A percentile compares a stretch with the other conserved stretches of the same genome.
Evolutionary conservation across 1,139 yeast species (phyloP).

Genomic region (Candida pseudoviswanathii): DNA sequence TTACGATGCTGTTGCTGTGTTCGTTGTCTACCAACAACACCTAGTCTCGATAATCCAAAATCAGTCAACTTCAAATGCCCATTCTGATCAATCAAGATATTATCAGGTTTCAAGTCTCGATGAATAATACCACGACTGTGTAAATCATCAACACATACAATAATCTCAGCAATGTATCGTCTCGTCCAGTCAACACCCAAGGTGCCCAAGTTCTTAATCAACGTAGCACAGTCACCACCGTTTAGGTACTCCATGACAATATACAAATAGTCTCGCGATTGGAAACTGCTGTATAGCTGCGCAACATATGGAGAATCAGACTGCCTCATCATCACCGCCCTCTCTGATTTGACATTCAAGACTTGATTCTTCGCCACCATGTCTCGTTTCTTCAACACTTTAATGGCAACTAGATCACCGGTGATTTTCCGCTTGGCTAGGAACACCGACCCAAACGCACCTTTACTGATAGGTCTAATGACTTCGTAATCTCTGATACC

Average conservation of each 20-base stretch:
- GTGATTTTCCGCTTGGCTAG: constrained; percentile 80
- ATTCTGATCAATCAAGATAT: constrained; percentile 75
- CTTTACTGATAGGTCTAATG: constrained; percentile 90
- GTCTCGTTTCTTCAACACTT: constrained; percentile 89
- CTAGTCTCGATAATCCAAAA: constrained; percentile 91
- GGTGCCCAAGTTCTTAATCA: constrained; percentile 78
- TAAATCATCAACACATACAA: constrained; percentile 86
- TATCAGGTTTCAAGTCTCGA: constrained; percentile 94
- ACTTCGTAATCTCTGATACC: constrained; percentile 88
- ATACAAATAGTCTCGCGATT: constrained; percentile 82
- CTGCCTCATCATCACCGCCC: constrained; percentile 98
- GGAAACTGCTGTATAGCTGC: constrained; percentile 84
- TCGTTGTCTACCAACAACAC: constrained; percentile 80
- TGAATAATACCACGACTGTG: constrained; percentile 90
- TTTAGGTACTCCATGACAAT: constrained; percentile 95
- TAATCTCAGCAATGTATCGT: constrained; percentile 85
- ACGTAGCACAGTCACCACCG: constrained; percentile 95
- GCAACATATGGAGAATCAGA: constrained; percentile 94
- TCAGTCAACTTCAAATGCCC: constrained; percentile 95
- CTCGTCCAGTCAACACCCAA: constrained; percentile 87
- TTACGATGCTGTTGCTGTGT: constrained; percentile 33
- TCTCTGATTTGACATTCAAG: constrained; percentile 87
- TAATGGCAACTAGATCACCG: constrained; percentile 95
- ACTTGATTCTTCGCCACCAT: constrained; percentile 98
- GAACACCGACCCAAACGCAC: constrained; percentile 96